phyloP scores from a whole-genome alignment of 2,329 filamentous ascomycete species.

The Pestalotiopsis sp. region DNA sequence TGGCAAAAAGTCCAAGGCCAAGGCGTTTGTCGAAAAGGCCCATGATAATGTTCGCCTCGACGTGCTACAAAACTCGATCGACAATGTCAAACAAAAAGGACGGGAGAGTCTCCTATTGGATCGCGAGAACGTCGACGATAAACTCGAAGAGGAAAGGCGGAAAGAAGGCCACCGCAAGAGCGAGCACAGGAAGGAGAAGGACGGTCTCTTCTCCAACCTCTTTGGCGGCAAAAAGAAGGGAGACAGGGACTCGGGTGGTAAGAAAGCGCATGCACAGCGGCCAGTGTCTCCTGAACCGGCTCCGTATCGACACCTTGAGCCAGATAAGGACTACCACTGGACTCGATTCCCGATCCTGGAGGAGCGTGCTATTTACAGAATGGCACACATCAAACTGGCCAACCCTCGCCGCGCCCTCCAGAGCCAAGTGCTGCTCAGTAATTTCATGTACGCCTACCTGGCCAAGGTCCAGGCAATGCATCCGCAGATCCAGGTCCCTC shows the following conservation, averaged over 20 bases:
- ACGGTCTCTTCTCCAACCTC: constrained; percentile 89
- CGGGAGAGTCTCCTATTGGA: constrained; percentile 85
- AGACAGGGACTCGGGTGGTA: constrained; percentile 71
- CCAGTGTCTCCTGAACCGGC: constrained; percentile 80
- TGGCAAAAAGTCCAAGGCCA: constrained; percentile 67
- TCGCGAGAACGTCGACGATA: constrained; percentile 69
- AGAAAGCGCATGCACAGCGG: constrained; percentile 71
- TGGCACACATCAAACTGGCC: constrained; percentile 99
- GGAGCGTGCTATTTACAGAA: constrained; percentile 94
- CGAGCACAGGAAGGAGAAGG: constrained; percentile 86
- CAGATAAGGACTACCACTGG: constrained; percentile 95
- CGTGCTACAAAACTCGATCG: constrained; percentile 83
- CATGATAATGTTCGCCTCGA: constrained; percentile 85
- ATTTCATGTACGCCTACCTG: constrained; percentile 99
- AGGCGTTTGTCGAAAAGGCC: constrained; percentile 52
- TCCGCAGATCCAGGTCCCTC: constrained; percentile 88
- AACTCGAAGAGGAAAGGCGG: constrained; percentile 77
- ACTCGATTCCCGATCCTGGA: constrained; percentile 92
- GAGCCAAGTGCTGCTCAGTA: constrained; percentile 93
- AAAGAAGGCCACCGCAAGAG: constrained; percentile 77
- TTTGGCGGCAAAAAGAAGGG: constrained; percentile 91
- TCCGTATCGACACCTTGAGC: constrained; percentile 67
- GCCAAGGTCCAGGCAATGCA: constrained; percentile 99
- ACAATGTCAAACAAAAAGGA: constrained; percentile 62
- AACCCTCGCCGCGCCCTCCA: constrained; percentile 89